Evolutionary conservation across 495 filamentous ascomycete species (phyloP).

Genomic region (Xylaria castorea): DNA sequence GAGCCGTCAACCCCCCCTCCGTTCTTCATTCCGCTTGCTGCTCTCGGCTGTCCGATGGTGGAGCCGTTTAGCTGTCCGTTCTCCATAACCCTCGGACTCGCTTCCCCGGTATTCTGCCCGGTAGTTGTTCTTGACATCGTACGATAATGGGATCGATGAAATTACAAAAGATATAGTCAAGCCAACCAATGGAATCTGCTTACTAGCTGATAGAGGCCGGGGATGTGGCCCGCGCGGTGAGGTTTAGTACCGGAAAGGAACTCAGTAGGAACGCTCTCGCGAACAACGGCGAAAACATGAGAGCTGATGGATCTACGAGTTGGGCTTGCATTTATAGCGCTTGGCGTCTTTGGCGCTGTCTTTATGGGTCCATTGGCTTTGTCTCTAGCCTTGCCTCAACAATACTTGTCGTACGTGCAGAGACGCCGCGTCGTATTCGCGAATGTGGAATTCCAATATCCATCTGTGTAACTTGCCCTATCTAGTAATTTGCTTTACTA

Average conservation of each 20-base stretch:
- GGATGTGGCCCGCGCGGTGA: background rate
- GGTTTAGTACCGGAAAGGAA: background rate
- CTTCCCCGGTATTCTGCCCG: background rate
- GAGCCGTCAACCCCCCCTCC: background rate
- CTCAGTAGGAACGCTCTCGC: background rate
- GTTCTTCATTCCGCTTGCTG: constrained; percentile 2
- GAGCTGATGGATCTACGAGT: background rate
- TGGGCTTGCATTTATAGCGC: constrained; percentile 9
- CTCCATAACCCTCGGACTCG: constrained; percentile 8
- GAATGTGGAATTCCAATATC: no score
- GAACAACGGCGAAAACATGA: background rate
- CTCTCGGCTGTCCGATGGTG: constrained; percentile 7
- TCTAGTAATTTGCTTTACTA: no score
- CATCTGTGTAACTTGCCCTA: no score
- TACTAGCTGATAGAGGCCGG: background rate
- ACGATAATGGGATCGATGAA: background rate
- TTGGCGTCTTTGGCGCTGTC: constrained; percentile 16
- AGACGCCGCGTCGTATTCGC: background rate
- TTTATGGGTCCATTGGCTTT: constrained; percentile 4
- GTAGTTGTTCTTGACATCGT: background rate
- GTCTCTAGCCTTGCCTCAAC: background rate
- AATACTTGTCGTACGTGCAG: background rate
- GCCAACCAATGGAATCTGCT: background rate
- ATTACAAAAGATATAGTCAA: background rate
- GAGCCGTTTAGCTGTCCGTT: background rate